These are phyloP conservation scores for Eimeria falciformis DNA, from an alignment of 169 alveolate species.

Conservation along the genomic window DNA sequence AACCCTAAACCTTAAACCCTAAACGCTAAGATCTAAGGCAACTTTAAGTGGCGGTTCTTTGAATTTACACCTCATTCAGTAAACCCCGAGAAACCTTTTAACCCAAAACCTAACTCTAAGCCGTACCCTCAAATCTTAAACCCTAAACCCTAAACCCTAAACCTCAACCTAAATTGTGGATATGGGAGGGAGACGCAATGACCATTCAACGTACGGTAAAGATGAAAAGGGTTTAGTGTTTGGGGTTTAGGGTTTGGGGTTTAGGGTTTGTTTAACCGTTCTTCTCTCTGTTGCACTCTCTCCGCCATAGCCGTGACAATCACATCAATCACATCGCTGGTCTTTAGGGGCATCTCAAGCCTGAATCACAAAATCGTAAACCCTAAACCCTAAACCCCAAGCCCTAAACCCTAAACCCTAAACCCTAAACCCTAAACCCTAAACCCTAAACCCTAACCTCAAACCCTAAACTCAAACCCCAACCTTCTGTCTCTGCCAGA, in stretches of 20 bases:
- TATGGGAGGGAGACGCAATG: no score
- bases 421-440: not conserved
- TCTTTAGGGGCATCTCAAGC: slow-evolving; percentile 20
- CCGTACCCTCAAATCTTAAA: not conserved
- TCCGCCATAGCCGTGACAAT: slow-evolving; percentile 17
- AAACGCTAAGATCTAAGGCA: not conserved
- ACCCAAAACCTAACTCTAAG: not conserved
- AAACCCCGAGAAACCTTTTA: not conserved
- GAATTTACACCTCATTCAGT: not conserved
- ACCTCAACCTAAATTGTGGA: not conserved
- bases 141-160: not conserved
- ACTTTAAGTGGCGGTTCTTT: not conserved
- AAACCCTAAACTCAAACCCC: not conserved
- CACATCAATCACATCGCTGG: slow-evolving; percentile 38
- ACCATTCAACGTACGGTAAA: no score
- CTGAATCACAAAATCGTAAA: not conserved
- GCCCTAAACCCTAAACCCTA: not conserved
- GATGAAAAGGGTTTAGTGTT: no score
- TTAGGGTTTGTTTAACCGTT: not conserved
- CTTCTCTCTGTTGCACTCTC: slow-evolving; percentile 37
- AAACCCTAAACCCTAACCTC: not conserved
- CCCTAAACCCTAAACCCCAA: not conserved
- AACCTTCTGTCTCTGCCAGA: no score
- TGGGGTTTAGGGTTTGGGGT: no score
- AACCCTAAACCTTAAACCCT: not conserved